Evolutionary conservation across 768 basidiomycete genomes (phyloP).

Genomic region (Termitomyces sp.): DNA sequence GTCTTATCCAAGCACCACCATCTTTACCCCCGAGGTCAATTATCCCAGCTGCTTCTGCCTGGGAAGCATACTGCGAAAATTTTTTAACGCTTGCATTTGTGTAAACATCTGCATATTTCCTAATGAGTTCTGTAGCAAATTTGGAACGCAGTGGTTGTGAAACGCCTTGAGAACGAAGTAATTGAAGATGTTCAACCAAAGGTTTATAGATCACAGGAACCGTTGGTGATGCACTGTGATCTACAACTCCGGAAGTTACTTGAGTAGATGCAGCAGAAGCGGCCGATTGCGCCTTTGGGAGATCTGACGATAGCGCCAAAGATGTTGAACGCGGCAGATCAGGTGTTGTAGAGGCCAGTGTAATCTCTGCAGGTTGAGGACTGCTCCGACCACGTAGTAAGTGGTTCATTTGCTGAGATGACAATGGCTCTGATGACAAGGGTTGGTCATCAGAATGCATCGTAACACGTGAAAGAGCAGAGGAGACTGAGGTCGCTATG

Average conservation of each 20-base stretch:
- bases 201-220: slow-evolving; percentile 20
- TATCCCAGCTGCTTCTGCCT: slow-evolving; percentile 19
- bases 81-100: slow-evolving; percentile 31
- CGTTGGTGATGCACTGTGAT: neutral
- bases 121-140: slow-evolving; percentile 25
- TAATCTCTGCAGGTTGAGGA: neutral
- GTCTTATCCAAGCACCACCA: neutral
- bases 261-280: neutral
- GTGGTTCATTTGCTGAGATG: neutral
- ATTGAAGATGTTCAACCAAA: slow-evolving; percentile 26
- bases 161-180: slow-evolving; percentile 23
- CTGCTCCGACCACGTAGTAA: neutral
- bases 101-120: slow-evolving; percentile 21
- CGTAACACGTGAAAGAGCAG: neutral
- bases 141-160: slow-evolving; percentile 26
- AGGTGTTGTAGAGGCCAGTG: neutral
- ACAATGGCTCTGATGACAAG: neutral
- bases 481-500: neutral
- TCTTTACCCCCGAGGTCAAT: neutral
- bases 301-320: neutral
- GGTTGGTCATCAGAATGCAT: neutral
- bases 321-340: neutral
- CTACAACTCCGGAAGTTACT: neutral
- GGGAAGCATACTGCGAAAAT: slow-evolving; percentile 33
- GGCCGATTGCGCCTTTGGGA: neutral